Percentiles rank a stretch among this genome's conserved stretches.
Evolutionary conservation across 139 green algal genomes (phyloP).

Genomic region (Volvox africanus): DNA sequence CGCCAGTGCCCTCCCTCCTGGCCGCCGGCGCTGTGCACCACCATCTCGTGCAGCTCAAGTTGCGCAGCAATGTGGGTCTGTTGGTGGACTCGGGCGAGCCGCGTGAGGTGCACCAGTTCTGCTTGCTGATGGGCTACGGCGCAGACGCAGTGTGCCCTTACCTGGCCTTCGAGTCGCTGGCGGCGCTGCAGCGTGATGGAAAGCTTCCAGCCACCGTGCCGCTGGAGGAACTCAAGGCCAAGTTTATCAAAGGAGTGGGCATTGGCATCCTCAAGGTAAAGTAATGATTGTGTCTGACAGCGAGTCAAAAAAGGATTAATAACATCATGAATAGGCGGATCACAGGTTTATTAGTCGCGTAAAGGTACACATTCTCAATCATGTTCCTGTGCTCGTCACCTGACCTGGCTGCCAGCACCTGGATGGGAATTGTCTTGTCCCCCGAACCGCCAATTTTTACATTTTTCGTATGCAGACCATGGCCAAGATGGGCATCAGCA

Average conservation of each 20-base stretch:
- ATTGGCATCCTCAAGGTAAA: constrained; percentile 77
- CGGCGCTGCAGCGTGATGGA: constrained; percentile 80
- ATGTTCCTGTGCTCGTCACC: too few relatives aligned
- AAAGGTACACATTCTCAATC: too few relatives aligned
- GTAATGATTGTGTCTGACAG: too few relatives aligned
- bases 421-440: too few relatives aligned
- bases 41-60: constrained; percentile 81
- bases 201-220: constrained; percentile 69
- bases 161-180: constrained; percentile 91
- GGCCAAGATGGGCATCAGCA: constrained; percentile 98
- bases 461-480: constrained; percentile 61
- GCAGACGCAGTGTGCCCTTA: constrained; percentile 96
- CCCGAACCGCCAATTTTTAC: too few relatives aligned
- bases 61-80: constrained; percentile 70
- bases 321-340: too few relatives aligned
- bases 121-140: constrained; percentile 92
- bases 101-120: constrained; percentile 93
- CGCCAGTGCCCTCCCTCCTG: constrained; percentile 87
- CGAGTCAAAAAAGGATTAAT: too few relatives aligned
- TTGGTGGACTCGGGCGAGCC: constrained; percentile 88
- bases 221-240: constrained; percentile 71
- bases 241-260: constrained; percentile 85
- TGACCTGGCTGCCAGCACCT: too few relatives aligned
- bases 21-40: constrained; percentile 92
- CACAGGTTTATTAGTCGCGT: too few relatives aligned